Conservation (phyloP, 2,329 filamentous ascomycete species). For the Tolypocladium cylindrosporum region DNA sequence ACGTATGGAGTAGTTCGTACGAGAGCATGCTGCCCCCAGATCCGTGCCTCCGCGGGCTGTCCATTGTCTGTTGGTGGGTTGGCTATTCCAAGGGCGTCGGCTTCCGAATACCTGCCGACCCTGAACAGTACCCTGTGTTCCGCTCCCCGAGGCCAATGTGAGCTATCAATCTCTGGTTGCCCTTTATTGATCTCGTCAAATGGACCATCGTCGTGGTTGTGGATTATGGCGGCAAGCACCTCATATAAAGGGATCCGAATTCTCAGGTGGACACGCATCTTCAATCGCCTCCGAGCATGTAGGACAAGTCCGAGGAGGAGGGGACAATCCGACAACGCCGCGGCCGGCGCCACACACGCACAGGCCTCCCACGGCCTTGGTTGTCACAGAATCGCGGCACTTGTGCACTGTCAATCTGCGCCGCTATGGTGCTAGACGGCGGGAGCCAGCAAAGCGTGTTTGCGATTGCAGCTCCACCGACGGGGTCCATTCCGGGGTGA, state of each 20-base stretch:
- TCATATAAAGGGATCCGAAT: neutral
- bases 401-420: neutral
- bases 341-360: neutral
- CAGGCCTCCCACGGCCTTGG: neutral
- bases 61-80: neutral
- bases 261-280: neutral
- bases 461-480: neutral
- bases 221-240: too few relatives aligned
- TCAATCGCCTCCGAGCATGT: neutral
- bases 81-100: neutral
- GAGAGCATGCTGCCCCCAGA: neutral
- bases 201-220: too few relatives aligned
- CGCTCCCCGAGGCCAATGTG: neutral
- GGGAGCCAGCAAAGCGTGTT: neutral
- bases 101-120: too few relatives aligned
- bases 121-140: neutral
- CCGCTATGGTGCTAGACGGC: neutral
- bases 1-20: neutral
- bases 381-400: neutral
- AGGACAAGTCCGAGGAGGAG: neutral
- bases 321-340: neutral
- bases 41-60: neutral
- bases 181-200: neutral
- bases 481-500: neutral
- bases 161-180: neutral